Evolutionary conservation across 768 basidiomycete genomes (phyloP).

Genomic region (Boletus barrowsii): DNA sequence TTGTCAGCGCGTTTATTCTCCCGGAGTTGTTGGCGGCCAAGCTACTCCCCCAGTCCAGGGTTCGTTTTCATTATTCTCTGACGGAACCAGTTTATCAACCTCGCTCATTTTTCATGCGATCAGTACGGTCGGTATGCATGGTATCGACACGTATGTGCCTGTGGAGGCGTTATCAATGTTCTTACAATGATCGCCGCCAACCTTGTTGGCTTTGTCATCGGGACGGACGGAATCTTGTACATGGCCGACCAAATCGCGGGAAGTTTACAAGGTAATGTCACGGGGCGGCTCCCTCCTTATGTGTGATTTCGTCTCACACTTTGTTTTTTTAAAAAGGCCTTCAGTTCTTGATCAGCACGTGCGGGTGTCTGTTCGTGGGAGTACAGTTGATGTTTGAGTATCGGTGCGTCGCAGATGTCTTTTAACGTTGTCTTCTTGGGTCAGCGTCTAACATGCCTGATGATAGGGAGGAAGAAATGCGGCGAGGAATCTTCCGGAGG

Average conservation of each 20-base stretch:
- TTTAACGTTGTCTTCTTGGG: neutral
- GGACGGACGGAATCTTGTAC: conserved; percentile 72
- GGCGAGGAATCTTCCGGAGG: conserved; percentile 56
- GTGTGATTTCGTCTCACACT: neutral
- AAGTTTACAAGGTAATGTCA: conserved; percentile 56
- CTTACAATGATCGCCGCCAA: conserved; percentile 91
- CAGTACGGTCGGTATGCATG: conserved; percentile 69
- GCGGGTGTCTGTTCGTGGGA: conserved; percentile 69
- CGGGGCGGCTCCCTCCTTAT: neutral
- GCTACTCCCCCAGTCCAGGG: conserved; percentile 62
- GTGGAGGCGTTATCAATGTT: conserved; percentile 81
- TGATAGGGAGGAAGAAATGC: conserved; percentile 67
- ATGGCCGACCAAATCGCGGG: conserved; percentile 62
- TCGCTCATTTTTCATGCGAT: neutral
- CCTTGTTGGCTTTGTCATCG: conserved; percentile 92
- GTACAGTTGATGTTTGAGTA: conserved; percentile 97
- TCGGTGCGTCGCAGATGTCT: conserved; percentile 46
- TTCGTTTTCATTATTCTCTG: conserved; percentile 29
- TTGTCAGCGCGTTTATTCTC: conserved; percentile 83
- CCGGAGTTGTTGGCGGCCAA: conserved; percentile 72
- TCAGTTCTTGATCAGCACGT: conserved; percentile 58
- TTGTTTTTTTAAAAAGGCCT: conserved; percentile 43
- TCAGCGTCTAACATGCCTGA: conserved; percentile 1
- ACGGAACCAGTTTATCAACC: neutral
- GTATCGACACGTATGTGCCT: conserved; percentile 84